Conservation (phyloP, 1,284 basidiomycete species). For the Fomitopsis pinicola region DNA sequence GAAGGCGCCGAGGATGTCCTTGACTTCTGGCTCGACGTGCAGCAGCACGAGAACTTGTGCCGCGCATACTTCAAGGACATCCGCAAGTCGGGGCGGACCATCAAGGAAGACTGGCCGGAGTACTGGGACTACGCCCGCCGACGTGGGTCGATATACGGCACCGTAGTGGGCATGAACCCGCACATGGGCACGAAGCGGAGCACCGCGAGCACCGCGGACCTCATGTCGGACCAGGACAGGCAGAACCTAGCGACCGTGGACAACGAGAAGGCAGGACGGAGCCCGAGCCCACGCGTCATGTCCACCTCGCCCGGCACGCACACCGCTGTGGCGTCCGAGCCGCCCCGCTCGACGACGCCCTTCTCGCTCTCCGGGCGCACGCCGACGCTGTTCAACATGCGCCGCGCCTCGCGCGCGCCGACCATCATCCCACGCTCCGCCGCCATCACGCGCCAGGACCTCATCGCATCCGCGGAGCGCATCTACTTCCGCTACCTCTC, state of each 20-base stretch:
- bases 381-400: slow-evolving; percentile 62
- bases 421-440: slow-evolving; percentile 87
- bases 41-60: slow-evolving; percentile 98
- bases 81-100: slow-evolving; percentile 85
- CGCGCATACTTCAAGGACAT: slow-evolving; percentile 98
- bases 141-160: slow-evolving; percentile 86
- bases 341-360: slow-evolving; percentile 68
- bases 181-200: slow-evolving; percentile 59
- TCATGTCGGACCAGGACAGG: slow-evolving; percentile 63
- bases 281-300: slow-evolving; percentile 45
- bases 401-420: slow-evolving; percentile 73
- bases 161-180: slow-evolving; percentile 75
- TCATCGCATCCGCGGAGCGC: slow-evolving; percentile 91
- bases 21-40: slow-evolving; percentile 98
- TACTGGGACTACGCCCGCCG: slow-evolving; percentile 90
- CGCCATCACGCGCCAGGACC: slow-evolving; percentile 86
- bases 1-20: slow-evolving; percentile 94
- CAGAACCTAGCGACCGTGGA: slow-evolving; percentile 45
- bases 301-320: slow-evolving; percentile 38
- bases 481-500: slow-evolving; percentile 94
- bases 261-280: slow-evolving; percentile 45
- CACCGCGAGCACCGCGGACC: slow-evolving; percentile 67
- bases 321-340: slow-evolving; percentile 33
- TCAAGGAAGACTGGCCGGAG: slow-evolving; percentile 96
- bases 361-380: slow-evolving; percentile 73